Conservation (phyloP, 306 rosid species). For the Corylus americana region DNA sequence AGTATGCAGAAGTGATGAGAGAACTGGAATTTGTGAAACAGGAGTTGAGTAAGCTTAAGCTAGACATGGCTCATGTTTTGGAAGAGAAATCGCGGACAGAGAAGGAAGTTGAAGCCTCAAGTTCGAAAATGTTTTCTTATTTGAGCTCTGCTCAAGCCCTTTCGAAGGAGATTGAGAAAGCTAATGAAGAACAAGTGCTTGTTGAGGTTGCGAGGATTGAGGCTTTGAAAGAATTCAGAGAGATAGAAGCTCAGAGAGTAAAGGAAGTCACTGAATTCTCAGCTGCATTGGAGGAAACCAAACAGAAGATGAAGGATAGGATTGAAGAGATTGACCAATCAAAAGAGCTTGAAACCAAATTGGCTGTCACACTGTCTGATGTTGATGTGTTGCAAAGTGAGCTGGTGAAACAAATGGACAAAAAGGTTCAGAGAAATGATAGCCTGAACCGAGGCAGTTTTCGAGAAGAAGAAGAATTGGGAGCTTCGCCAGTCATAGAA, state of each 20-base stretch:
- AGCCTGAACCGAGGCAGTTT: conserved; percentile 33
- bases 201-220: conserved; percentile 83
- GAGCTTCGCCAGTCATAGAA: conserved; percentile 38
- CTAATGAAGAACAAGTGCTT: conserved; percentile 77
- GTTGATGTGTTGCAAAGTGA: conserved; percentile 62
- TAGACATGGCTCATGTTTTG: conserved; percentile 63
- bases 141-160: conserved; percentile 49
- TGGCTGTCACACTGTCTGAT: conserved; percentile 65
- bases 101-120: conserved; percentile 49
- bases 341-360: conserved; percentile 59
- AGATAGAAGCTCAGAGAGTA: conserved; percentile 50
- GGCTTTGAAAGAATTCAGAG: conserved; percentile 72
- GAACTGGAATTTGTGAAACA: conserved; percentile 70
- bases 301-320: conserved; percentile 44
- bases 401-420: conserved; percentile 49
- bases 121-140: conserved; percentile 34
- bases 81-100: conserved; percentile 56
- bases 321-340: conserved; percentile 53
- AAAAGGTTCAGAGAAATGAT: conserved; percentile 40
- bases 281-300: conserved; percentile 41
- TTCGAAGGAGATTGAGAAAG: conserved; percentile 68
- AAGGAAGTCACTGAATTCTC: conserved; percentile 50
- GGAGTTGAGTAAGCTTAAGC: conserved; percentile 72
- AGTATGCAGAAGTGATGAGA: conserved; percentile 50
- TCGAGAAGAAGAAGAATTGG: conserved; percentile 39